Evolutionary conservation across 768 basidiomycete species (phyloP).

Genomic region (Nidularia pulvinata): DNA sequence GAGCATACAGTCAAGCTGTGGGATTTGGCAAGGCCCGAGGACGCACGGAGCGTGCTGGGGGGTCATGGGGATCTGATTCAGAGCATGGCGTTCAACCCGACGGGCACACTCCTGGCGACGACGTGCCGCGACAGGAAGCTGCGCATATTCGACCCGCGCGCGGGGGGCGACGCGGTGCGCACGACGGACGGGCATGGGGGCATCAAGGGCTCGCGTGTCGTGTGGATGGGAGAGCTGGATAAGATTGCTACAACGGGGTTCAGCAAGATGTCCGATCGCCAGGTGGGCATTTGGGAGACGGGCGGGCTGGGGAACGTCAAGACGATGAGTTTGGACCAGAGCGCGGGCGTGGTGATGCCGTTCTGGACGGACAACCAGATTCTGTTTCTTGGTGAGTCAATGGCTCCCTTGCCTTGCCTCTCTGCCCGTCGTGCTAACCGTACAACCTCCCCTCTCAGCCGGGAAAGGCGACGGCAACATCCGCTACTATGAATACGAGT

Average conservation of each 20-base stretch:
- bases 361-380: constrained; percentile 97
- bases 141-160: constrained; percentile 88
- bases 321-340: constrained; percentile 82
- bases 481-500: constrained; percentile 96
- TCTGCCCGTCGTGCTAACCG: not conserved
- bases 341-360: constrained; percentile 94
- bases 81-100: constrained; percentile 77
- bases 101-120: constrained; percentile 82
- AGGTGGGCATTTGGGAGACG: constrained; percentile 90
- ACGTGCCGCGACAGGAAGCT: constrained; percentile 94
- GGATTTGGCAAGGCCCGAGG: constrained; percentile 81
- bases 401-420: not conserved
- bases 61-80: constrained; percentile 93
- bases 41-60: constrained; percentile 54
- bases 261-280: constrained; percentile 95
- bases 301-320: constrained; percentile 75
- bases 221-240: constrained; percentile 91
- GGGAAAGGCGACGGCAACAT: constrained; percentile 98
- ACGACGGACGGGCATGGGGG: constrained; percentile 88
- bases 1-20: constrained; percentile 91
- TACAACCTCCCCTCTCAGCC: constrained; percentile 36
- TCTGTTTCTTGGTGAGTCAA: constrained; percentile 67
- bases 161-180: constrained; percentile 80
- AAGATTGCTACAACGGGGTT: constrained; percentile 95
- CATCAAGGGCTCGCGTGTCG: constrained; percentile 87